Evolutionary conservation across 257 asterid species (phyloP), one percentile per base, ranked within the genome.

Genomic region (Vinca minor): DNA sequence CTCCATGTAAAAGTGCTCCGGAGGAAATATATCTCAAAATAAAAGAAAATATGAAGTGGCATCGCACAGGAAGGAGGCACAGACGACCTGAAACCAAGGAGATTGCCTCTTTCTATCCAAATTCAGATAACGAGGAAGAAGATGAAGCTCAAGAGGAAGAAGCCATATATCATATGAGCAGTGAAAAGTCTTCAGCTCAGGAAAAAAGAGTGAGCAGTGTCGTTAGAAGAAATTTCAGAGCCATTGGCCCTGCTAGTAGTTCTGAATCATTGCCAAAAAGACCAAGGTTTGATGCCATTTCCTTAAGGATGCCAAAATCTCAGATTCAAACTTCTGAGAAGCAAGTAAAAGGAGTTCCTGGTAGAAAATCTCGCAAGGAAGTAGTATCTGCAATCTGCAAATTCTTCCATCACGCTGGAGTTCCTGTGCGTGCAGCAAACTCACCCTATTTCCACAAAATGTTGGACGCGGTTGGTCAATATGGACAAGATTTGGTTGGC

Each of bases 21-120:
- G 97, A 89, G 71, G 95, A 89, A 53, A 95, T 87, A 31, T 89
- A 83, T 79, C 76, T 85, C 57, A 85, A 82, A 71, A 89, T 89
- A 56, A 87, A 89, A 79, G 97, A 89, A 36, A 89, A 89, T 78
- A 89, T 89, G 97, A 87, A 82, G 74, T 89, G 97, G 97, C 97
- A 89, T 75, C 94, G 95, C 34, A 85, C 95, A 0, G 95, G 97
- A 65, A 77, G 94, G 78, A 83, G 91, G 80, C 91, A 83, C 68
- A 85, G 94, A 60, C 86, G 82, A 47, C 82, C 85, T 35, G 85
- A 84, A 66, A 69, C 88, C 42, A 85, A 82, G 64, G 97, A 82
- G 60, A 47, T 79, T 31, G 76, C 91, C 23, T 42, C 83, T 42
- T 82, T 79, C 59, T 85, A 80, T 76, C 31, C 69, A 54, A 77